Conservation (phyloP, 2,329 filamentous ascomycete genomes). For the Trichothecium sympodiale region DNA sequence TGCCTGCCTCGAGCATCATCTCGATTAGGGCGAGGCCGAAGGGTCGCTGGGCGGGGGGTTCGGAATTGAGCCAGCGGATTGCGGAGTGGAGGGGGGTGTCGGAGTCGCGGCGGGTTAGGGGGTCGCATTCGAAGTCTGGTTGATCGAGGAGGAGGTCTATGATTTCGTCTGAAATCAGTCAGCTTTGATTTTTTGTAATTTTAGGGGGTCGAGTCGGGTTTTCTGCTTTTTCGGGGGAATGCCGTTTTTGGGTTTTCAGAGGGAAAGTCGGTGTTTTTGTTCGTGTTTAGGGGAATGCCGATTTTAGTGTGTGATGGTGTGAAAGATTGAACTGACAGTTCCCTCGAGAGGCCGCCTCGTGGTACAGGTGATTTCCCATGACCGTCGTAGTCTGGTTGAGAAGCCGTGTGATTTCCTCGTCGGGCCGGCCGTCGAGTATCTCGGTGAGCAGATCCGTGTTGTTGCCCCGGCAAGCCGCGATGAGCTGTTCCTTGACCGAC, state of each 20-base stretch:
- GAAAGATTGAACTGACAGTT: slow-evolving; percentile 54
- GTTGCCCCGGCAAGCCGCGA: slow-evolving; percentile 89
- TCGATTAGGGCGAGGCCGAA: slow-evolving; percentile 58
- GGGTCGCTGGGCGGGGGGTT: slow-evolving; percentile 50
- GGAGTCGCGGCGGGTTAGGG: slow-evolving; percentile 55
- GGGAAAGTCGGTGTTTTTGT: background rate
- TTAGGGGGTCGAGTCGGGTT: background rate
- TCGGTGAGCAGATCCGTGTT: slow-evolving; percentile 77
- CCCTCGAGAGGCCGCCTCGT: slow-evolving; percentile 76
- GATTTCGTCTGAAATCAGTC: slow-evolving; percentile 51
- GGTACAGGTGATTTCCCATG: slow-evolving; percentile 79
- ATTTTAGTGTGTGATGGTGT: too few species aligned
- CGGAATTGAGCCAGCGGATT: slow-evolving; percentile 64
- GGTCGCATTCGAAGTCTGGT: slow-evolving; percentile 76
- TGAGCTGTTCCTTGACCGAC: slow-evolving; percentile 70
- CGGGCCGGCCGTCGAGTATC: slow-evolving; percentile 51
- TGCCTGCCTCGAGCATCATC: slow-evolving; percentile 75
- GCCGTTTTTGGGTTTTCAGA: background rate
- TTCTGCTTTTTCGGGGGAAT: too few species aligned
- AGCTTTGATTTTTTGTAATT: too few species aligned
- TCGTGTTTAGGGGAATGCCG: background rate
- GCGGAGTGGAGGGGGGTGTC: slow-evolving; percentile 75
- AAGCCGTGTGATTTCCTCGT: slow-evolving; percentile 59
- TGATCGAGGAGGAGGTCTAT: slow-evolving; percentile 77
- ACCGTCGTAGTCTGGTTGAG: slow-evolving; percentile 81